Evolutionary conservation across 176 grass and related monocot genomes (phyloP).

Genomic region (Phoenix dactylifera): DNA sequence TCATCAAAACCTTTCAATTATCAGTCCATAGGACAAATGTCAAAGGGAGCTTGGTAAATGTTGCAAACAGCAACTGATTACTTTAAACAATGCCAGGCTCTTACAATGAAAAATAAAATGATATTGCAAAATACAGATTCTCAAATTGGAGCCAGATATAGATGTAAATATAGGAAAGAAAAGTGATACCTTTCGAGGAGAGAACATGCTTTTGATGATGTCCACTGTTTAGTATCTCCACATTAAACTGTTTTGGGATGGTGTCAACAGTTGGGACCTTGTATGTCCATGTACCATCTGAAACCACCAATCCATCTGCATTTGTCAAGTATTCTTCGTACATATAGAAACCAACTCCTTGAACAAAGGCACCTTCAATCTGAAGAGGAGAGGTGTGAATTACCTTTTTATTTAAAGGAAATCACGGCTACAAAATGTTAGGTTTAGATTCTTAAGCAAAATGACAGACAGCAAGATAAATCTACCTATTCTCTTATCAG

Average conservation of each 20-base stretch:
- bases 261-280: constrained; percentile 86
- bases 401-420: not conserved
- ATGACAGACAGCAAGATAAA: too few relatives aligned
- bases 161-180: not conserved
- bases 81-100: too few relatives aligned
- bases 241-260: constrained; percentile 82
- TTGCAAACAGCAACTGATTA: too few relatives aligned
- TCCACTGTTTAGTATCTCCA: constrained; percentile 83
- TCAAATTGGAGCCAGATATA: not conserved
- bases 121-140: not conserved
- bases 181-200: constrained; percentile 75
- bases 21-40: too few relatives aligned
- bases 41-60: too few relatives aligned
- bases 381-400: constrained; percentile 11
- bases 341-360: constrained; percentile 95
- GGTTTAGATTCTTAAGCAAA: too few relatives aligned
- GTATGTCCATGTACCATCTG: constrained; percentile 95
- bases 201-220: constrained; percentile 75
- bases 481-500: too few relatives aligned
- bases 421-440: not conserved
- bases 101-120: too few relatives aligned
- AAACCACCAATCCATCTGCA: constrained; percentile 56
- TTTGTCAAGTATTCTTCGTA: constrained; percentile 62
- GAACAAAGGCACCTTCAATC: constrained; percentile 94
- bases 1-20: too few relatives aligned